Conservation (phyloP, 495 filamentous ascomycete genomes). For the Parachaetomium inaequale region DNA sequence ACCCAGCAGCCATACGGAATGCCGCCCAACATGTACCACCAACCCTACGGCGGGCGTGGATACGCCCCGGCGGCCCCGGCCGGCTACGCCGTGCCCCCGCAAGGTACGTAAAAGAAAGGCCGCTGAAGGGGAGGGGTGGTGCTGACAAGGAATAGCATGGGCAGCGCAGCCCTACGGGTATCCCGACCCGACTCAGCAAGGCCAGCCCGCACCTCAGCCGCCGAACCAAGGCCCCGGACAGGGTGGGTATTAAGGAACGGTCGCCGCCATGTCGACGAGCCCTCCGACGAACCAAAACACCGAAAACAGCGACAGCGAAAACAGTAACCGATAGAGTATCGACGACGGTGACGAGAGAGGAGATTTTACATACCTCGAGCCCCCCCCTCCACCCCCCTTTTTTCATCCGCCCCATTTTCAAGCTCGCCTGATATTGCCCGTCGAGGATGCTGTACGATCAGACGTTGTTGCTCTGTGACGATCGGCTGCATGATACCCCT, state of each 20-base stretch:
- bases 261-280: not conserved
- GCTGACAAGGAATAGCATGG: slow-evolving; percentile 15
- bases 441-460: slow-evolving; percentile 29
- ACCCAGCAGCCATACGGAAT: slow-evolving; percentile 35
- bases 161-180: slow-evolving; percentile 35
- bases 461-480: slow-evolving; percentile 24
- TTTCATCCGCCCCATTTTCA: not conserved
- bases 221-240: slow-evolving; percentile 32
- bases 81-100: slow-evolving; percentile 35
- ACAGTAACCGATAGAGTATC: not conserved
- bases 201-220: slow-evolving; percentile 32
- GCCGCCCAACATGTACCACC: slow-evolving; percentile 26
- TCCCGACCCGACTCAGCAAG: slow-evolving; percentile 36
- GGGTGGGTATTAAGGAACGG: slow-evolving; percentile 25
- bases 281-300: not conserved
- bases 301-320: not conserved
- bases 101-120: slow-evolving; percentile 32
- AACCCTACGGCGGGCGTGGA: slow-evolving; percentile 32
- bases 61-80: slow-evolving; percentile 29
- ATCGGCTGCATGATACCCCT: slow-evolving; percentile 18
- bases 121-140: not conserved
- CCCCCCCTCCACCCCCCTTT: too few species aligned
- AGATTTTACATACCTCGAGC: not conserved
- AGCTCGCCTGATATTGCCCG: not conserved
- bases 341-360: slow-evolving; percentile 6